Conservation (phyloP, 352 stramenopile species). For the Phytophthora pinifolia region DNA sequence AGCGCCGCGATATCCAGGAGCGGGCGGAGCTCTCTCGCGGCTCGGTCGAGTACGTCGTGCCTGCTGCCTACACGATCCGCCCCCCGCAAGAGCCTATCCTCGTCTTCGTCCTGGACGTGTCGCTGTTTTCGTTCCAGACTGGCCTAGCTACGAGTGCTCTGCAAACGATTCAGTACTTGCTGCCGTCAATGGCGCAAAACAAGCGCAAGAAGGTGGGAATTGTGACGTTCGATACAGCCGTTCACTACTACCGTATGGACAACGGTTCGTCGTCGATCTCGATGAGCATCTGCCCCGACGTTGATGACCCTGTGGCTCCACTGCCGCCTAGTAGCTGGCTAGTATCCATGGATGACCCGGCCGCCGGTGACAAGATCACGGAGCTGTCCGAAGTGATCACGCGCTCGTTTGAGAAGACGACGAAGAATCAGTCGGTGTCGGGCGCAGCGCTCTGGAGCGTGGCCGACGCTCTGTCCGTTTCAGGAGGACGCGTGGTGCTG, state of each 20-base stretch:
- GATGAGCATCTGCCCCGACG: constrained; percentile 75
- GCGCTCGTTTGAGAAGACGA: constrained; percentile 64
- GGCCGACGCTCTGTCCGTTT: constrained; percentile 62
- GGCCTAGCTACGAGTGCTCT: constrained; percentile 59
- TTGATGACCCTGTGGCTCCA: constrained; percentile 76
- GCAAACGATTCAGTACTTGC: constrained; percentile 76
- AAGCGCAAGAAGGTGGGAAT: constrained; percentile 90
- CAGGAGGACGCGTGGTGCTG: constrained; percentile 68
- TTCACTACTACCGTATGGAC: constrained; percentile 89
- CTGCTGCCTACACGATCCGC: constrained; percentile 79
- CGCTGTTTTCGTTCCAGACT: constrained; percentile 82
- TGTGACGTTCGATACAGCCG: constrained; percentile 79
- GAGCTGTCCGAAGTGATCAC: constrained; percentile 71
- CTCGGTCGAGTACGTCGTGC: constrained; percentile 88
- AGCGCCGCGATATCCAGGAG: constrained; percentile 77
- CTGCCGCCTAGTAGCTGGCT: constrained; percentile 78
- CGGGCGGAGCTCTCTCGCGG: constrained; percentile 78
- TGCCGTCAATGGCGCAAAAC: constrained; percentile 75
- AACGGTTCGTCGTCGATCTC: constrained; percentile 55
- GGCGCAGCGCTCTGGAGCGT: constrained; percentile 79
- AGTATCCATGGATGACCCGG: constrained; percentile 80
- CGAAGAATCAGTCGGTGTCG: constrained; percentile 79
- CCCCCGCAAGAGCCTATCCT: constrained; percentile 84
- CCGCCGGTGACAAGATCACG: constrained; percentile 66
- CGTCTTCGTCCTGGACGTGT: constrained; percentile 88